Percentiles rank a stretch among this genome's conserved stretches.
Evolutionary conservation across 1,284 basidiomycete genomes (phyloP).

Genomic region (Ceratobasidium sp.): DNA sequence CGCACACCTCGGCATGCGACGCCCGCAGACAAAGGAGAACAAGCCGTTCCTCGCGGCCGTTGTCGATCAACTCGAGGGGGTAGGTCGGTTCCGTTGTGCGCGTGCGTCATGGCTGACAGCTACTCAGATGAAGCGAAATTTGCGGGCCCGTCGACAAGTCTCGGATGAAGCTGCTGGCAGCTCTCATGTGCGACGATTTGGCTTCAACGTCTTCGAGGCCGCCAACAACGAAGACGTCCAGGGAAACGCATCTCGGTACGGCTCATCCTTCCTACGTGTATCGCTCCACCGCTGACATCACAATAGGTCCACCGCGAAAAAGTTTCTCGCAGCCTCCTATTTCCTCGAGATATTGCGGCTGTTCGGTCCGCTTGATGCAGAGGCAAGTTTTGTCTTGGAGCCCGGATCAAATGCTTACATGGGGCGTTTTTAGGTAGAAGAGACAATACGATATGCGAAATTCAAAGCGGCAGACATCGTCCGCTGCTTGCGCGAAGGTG

Average conservation of each 20-base stretch:
- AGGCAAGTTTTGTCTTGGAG: constrained; percentile 46
- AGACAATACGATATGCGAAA: constrained; percentile 87
- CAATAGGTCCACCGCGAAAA: constrained; percentile 78
- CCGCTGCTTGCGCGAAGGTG: constrained; percentile 85
- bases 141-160: constrained; percentile 21
- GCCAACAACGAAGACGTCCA: constrained; percentile 43
- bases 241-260: constrained; percentile 36
- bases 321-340: constrained; percentile 86
- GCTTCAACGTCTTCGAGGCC: constrained; percentile 39
- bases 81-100: constrained; percentile 1
- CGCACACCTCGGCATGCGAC: constrained; percentile 8
- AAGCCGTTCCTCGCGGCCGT: constrained; percentile 20
- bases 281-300: neutral
- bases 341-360: constrained; percentile 84
- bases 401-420: constrained; percentile 31
- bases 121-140: constrained; percentile 10
- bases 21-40: constrained; percentile 11
- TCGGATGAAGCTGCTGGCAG: constrained; percentile 41
- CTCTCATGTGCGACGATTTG: constrained; percentile 41
- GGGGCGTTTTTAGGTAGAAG: constrained; percentile 53
- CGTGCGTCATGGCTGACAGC: constrained; percentile 6
- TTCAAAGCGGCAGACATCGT: constrained; percentile 93
- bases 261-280: neutral
- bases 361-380: constrained; percentile 68
- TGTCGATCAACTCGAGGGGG: constrained; percentile 17